Base-by-base conservation (phyloP, 805 yeast species). In the Schwanniomyces vanrijiae region DNA sequence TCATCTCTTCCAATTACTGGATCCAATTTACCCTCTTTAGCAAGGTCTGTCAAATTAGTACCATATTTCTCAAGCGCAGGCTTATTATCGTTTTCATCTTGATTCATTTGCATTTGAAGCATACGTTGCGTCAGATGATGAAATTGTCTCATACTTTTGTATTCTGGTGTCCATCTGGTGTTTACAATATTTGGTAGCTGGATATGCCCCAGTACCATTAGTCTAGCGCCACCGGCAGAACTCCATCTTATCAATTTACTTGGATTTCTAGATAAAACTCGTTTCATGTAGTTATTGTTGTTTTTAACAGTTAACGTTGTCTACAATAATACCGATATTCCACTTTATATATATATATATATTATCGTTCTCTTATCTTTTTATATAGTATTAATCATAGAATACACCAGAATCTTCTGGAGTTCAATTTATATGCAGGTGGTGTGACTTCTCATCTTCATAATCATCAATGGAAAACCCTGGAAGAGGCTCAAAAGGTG, bases 1-100 rank as follows among this genome's bases (percentile, higher is more conserved):
- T 91, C 96, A 59, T 94, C 98, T 52, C 98, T 77, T 3, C 99
- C 99, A 59, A 92, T 94, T 19, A 94, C 98, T 0, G 99, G 99
- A 60, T 92, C 99, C 33, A 92, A 73, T 58, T 89, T 89, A 24
- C 98, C 98, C 45, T 88, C 88, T 51, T 78, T 77, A 1, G 99
- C 99, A 54, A 92, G 65, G 48, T 84, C 82, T 1, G 98, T 94
- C 51, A 92, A 69, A 64, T 94, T 92, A 0, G 87, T 80, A 19
- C 97, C 99, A 62, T 72, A 92, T 59, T 84, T 83, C 56, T 90
- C 90, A 49, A 92, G 69, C 0, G 97, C 95, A 0, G 92, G 87
- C 51, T 66, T 52, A 28, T 83, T 77, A 26, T 82, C 85, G 18
- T 73, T 60, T 57, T 56, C 75, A 55, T 69, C 71, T 44, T 66